phyloP scores from a whole-genome alignment of 768 basidiomycete genomes.

The Epithele typhae region DNA sequence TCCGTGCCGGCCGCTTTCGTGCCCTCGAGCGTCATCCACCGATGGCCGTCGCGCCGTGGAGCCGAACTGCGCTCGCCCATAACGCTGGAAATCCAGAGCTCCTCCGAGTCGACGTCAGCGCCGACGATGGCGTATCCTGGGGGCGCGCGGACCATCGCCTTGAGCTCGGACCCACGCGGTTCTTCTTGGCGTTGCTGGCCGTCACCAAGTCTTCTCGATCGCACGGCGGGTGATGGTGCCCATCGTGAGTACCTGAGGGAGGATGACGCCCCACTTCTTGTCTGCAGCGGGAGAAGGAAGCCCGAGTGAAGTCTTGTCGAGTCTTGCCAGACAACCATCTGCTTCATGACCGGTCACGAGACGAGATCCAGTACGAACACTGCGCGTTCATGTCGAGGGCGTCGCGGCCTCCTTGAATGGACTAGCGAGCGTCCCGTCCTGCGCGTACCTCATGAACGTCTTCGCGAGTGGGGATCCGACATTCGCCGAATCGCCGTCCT shows the following conservation, averaged over 20 bases:
- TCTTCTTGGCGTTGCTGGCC: constrained; percentile 96
- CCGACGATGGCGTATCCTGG: constrained; percentile 93
- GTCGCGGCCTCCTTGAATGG: constrained; percentile 73
- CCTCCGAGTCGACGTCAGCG: constrained; percentile 98
- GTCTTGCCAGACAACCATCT: constrained; percentile 87
- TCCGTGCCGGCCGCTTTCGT: constrained; percentile 94
- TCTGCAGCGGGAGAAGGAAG: constrained; percentile 47
- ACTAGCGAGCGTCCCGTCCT: constrained; percentile 83
- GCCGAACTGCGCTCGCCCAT: no score
- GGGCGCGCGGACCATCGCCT: constrained; percentile 95
- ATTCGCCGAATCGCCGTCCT: constrained; percentile 90
- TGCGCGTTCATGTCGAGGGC: constrained; percentile 90
- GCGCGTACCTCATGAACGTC: constrained; percentile 82
- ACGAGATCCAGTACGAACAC: constrained; percentile 97
- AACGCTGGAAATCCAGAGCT: constrained; percentile 97
- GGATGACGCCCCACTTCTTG: constrained; percentile 81
- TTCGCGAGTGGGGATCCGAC: constrained; percentile 93
- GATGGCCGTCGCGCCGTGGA: constrained; percentile 98
- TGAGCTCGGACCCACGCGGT: constrained; percentile 97
- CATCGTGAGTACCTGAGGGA: constrained; percentile 97
- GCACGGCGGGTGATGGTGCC: constrained; percentile 97
- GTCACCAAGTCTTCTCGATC: constrained; percentile 99
- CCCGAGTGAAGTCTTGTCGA: no score
- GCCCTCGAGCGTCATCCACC: constrained; percentile 99
- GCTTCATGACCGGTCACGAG: constrained; percentile 88